Evolutionary conservation across 139 green algal species (phyloP).

Genomic region (Chlorella vulgaris): DNA sequence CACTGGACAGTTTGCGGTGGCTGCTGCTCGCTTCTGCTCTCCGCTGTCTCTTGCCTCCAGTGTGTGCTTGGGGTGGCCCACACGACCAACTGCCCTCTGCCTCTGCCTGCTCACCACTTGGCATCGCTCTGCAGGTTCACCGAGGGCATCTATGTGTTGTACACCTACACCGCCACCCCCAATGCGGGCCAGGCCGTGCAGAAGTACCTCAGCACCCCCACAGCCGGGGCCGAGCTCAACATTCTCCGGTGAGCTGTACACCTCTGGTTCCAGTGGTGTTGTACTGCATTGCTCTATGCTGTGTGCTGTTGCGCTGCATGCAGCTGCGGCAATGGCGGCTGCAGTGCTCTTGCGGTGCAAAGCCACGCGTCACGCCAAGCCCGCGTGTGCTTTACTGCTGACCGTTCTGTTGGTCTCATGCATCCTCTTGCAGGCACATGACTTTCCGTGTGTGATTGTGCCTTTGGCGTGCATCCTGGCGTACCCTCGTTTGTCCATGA

Average conservation of each 20-base stretch:
- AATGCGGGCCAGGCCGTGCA: constrained; percentile 72
- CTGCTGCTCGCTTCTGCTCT: background rate
- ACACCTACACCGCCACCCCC: constrained; percentile 73
- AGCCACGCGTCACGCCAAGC: too few species aligned
- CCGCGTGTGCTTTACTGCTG: too few species aligned
- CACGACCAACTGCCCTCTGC: background rate
- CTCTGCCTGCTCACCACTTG: too few species aligned
- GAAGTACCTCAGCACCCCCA: constrained; percentile 80
- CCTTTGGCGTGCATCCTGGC: too few species aligned
- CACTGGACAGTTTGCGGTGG: too few species aligned
- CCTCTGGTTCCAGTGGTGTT: too few species aligned
- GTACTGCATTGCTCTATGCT: too few species aligned
- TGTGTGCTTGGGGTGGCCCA: too few species aligned
- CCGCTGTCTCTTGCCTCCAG: background rate
- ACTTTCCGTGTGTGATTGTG: constrained; percentile 7
- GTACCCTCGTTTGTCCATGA: too few species aligned
- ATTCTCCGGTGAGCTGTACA: constrained; percentile 58
- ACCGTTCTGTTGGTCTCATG: too few species aligned
- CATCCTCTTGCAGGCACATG: constrained; percentile 17
- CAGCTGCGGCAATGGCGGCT: too few species aligned
- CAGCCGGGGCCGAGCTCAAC: constrained; percentile 76
- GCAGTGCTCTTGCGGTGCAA: background rate
- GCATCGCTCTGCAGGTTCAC: constrained; percentile 73
- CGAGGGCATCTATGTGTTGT: constrained; percentile 91
- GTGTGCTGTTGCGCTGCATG: background rate